These are phyloP conservation scores for Entrophospora sp. DNA, from an alignment of 192 early-diverging fungal species.

Conservation along the genomic window DNA sequence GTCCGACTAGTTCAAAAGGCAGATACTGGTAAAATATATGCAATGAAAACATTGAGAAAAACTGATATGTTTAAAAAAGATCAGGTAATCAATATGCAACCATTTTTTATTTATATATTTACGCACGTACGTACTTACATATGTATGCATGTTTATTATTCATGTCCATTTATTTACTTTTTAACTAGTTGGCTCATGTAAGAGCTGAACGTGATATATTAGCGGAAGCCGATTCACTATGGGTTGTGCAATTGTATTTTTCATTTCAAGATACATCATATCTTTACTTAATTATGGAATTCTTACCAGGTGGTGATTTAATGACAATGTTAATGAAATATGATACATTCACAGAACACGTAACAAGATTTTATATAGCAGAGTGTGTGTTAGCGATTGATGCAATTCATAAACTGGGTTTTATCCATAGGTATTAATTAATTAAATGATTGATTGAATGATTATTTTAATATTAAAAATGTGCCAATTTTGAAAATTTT, in stretches of 20 bases:
- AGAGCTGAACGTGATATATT: constrained; percentile 97
- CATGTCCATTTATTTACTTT: too few relatives aligned
- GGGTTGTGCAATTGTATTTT: constrained; percentile 97
- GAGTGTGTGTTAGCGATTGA: constrained; percentile 91
- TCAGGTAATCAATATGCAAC: constrained; percentile 47
- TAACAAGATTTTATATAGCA: constrained; percentile 98
- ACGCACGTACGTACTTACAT: too few relatives aligned
- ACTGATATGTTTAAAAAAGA: constrained; percentile 98
- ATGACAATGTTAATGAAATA: constrained; percentile 99
- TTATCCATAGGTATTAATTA: constrained; percentile 75
- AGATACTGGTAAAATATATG: constrained; percentile 97
- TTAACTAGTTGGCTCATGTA: constrained; percentile 78
- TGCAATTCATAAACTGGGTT: constrained; percentile 88
- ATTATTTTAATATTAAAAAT: too few relatives aligned
- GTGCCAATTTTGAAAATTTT: too few relatives aligned
- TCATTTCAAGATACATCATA: constrained; percentile 94
- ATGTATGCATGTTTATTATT: too few relatives aligned
- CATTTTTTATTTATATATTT: not conserved
- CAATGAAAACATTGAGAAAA: constrained; percentile 95
- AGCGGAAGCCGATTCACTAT: constrained; percentile 90
- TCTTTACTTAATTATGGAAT: constrained; percentile 99
- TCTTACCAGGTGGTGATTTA: constrained; percentile 96
- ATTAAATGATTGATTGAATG: too few relatives aligned
- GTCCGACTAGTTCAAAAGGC: constrained; percentile 93
- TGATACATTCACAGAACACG: constrained; percentile 94